phyloP scores from a whole-genome alignment of 805 yeast species.

The Phaffomyces thermotolerans region DNA sequence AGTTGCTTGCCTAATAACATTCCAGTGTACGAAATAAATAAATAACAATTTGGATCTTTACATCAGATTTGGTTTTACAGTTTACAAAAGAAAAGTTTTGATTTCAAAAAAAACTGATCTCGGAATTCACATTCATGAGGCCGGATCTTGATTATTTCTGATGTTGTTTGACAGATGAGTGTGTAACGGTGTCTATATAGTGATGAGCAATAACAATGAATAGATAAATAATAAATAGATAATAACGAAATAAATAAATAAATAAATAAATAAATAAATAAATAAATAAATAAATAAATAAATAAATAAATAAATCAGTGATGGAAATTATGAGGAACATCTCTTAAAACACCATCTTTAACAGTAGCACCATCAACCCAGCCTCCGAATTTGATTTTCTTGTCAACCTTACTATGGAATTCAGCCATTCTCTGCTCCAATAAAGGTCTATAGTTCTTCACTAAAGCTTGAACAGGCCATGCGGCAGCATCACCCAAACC shows the following conservation, averaged over 20 bases:
- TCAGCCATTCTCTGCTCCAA: slow-evolving; percentile 69
- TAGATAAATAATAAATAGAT: neutral
- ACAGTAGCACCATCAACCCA: slow-evolving; percentile 62
- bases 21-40: neutral
- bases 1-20: neutral
- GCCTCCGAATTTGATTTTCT: slow-evolving; percentile 58
- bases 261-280: slow-evolving; percentile 4
- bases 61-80: no score
- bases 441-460: slow-evolving; percentile 76
- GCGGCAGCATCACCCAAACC: slow-evolving; percentile 92
- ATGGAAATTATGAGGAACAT: slow-evolving; percentile 36
- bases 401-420: slow-evolving; percentile 34
- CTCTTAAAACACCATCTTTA: slow-evolving; percentile 55
- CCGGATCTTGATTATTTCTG: no score
- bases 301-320: slow-evolving; percentile 7
- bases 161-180: no score
- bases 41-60: no score
- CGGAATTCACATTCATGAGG: no score
- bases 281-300: neutral
- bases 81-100: no score
- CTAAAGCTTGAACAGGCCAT: slow-evolving; percentile 89
- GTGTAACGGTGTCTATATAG: no score
- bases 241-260: slow-evolving; percentile 5
- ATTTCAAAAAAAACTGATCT: no score
- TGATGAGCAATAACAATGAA: slow-evolving; percentile 2